These are phyloP conservation scores for Mariannaea sp. DNA, from an alignment of 2,329 filamentous ascomycete genomes.

Conservation along the genomic window DNA sequence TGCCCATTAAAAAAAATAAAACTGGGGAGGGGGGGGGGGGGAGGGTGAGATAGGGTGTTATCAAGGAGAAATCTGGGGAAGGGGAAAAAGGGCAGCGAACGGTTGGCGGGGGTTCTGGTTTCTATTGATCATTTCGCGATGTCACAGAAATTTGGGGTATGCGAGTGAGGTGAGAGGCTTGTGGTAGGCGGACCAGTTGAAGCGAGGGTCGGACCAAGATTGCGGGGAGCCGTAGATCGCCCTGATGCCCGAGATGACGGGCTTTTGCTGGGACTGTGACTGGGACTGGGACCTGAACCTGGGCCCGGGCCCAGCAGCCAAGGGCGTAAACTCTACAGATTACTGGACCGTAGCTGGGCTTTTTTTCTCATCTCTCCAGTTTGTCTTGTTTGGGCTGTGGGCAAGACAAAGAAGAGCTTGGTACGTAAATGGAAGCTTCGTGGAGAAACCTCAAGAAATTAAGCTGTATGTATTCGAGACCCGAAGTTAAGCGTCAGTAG, in stretches of 20 bases:
- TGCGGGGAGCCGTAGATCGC: slow-evolving; percentile 38
- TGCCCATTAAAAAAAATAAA: slow-evolving; percentile 20
- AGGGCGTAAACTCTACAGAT: too few relatives aligned
- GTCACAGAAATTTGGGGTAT: slow-evolving; percentile 19
- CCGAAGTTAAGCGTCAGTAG: too few relatives aligned
- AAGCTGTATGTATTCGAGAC: too few relatives aligned
- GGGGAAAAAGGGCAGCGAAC: slow-evolving; percentile 23
- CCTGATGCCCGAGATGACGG: slow-evolving; percentile 19
- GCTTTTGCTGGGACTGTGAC: too few relatives aligned
- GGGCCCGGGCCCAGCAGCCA: not conserved
- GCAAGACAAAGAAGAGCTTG: too few relatives aligned
- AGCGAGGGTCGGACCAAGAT: slow-evolving; percentile 24
- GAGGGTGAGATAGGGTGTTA: slow-evolving; percentile 28
- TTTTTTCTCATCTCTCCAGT: too few relatives aligned
- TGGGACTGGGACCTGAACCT: slow-evolving; percentile 5
- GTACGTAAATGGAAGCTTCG: too few relatives aligned
- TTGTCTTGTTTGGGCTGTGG: too few relatives aligned
- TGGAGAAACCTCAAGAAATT: too few relatives aligned
- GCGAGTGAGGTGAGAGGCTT: too few relatives aligned
- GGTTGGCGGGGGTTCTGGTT: slow-evolving; percentile 27
- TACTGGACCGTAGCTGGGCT: not conserved
- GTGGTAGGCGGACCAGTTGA: too few relatives aligned
- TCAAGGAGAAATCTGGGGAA: slow-evolving; percentile 35
- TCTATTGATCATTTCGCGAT: slow-evolving; percentile 33
- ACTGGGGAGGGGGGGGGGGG: not conserved